Conservation (phyloP, 2,329 filamentous ascomycete genomes). For the Talaromyces sp. region DNA sequence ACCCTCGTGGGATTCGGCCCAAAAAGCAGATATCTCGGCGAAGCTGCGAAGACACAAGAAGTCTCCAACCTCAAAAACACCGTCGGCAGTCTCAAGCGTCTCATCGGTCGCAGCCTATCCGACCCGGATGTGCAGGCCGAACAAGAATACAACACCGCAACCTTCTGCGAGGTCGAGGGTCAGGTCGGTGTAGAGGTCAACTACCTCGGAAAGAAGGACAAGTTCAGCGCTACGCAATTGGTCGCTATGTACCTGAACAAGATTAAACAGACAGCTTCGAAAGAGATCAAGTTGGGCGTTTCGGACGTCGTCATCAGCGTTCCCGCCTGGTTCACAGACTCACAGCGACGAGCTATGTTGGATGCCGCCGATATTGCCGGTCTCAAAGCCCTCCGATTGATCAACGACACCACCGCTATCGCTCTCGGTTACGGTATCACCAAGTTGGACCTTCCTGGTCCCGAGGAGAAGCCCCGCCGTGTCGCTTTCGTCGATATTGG, state of each 20-base stretch:
- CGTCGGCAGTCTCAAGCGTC: constrained; percentile 84
- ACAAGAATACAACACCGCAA: constrained; percentile 82
- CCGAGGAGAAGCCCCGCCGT: constrained; percentile 87
- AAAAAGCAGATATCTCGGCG: constrained; percentile 90
- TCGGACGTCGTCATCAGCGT: constrained; percentile 92
- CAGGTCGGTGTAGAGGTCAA: constrained; percentile 91
- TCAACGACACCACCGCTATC: constrained; percentile 97
- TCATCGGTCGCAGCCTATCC: constrained; percentile 78
- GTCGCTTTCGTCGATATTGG: constrained; percentile 93
- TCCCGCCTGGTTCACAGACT: constrained; percentile 94
- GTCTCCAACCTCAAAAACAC: constrained; percentile 99
- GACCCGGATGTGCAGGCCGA: constrained; percentile 93
- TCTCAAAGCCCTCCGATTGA: constrained; percentile 84
- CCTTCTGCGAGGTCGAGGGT: constrained; percentile 84
- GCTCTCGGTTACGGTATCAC: constrained; percentile 97
- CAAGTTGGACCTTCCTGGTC: constrained; percentile 83
- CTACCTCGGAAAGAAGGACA: constrained; percentile 92
- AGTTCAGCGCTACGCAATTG: constrained; percentile 91
- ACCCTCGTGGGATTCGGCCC: constrained; percentile 93
- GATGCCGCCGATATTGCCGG: constrained; percentile 92
- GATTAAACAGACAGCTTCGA: constrained; percentile 81
- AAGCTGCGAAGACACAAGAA: constrained; percentile 96
- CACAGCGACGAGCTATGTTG: constrained; percentile 82
- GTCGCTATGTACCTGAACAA: constrained; percentile 94
- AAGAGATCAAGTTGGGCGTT: constrained; percentile 86